A percentile compares a stretch with the other conserved stretches of the same genome.
Evolutionary conservation across 108 stramenopile species (phyloP).

Genomic region (Skeletonema potamos): DNA sequence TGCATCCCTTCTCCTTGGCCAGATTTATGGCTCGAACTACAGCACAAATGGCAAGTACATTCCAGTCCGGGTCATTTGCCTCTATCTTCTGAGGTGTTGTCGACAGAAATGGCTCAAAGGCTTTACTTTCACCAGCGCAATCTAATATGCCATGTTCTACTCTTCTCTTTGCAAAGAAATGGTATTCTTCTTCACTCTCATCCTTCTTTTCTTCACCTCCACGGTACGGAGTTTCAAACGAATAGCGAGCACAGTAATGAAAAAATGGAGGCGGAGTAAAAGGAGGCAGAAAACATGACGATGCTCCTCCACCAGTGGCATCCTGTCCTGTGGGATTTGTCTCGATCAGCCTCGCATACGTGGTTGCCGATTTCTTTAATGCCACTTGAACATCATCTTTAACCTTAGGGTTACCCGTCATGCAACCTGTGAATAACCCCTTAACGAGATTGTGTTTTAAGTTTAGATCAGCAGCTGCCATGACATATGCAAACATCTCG

Average conservation of each 20-base stretch:
- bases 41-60: constrained; percentile 48
- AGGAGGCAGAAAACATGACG: constrained; percentile 44
- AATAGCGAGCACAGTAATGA: constrained; percentile 56
- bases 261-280: constrained; percentile 53
- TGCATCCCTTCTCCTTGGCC: constrained; percentile 41
- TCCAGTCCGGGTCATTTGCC: constrained; percentile 41
- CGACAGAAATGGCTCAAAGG: constrained; percentile 36
- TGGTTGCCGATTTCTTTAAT: constrained; percentile 25
- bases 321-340: neutral
- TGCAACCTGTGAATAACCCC: constrained; percentile 51
- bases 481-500: constrained; percentile 51
- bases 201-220: neutral
- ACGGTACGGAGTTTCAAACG: constrained; percentile 30
- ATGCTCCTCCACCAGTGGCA: constrained; percentile 13
- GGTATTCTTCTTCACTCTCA: constrained; percentile 9
- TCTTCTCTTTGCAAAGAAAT: constrained; percentile 54
- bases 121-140: constrained; percentile 9
- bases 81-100: constrained; percentile 23
- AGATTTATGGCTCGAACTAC: constrained; percentile 40
- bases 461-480: constrained; percentile 46
- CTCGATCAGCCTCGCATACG: constrained; percentile 33
- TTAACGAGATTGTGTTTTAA: constrained; percentile 44
- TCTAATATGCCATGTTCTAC: constrained; percentile 49
- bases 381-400: constrained; percentile 15
- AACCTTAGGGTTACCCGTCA: constrained; percentile 50